Evolutionary conservation across 371 early-diverging fungal genomes (phyloP), one percentile per base, ranked within the genome.

Genomic region (Mucor piriformis): DNA sequence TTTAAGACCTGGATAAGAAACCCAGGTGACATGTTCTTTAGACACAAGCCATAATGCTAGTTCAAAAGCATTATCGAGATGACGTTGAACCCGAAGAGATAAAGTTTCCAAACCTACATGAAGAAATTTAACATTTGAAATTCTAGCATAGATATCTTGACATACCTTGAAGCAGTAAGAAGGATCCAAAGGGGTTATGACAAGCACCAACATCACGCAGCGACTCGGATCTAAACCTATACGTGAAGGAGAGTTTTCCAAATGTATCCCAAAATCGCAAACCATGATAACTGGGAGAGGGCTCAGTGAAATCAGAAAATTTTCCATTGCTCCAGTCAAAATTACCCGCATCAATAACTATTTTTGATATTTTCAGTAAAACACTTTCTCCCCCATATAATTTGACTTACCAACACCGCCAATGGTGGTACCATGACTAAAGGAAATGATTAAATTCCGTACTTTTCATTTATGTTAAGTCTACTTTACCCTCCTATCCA

Each of bases 271-370:
- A 90, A 79, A 89, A 94, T 59, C 80, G 81, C 46, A 93, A 60
- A 20, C 94, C 95, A 69, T 95, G 93, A 69, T 95, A 94, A 23
- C 92, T 87, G 15, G 83, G 85, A 0, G 87, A 83, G 2, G 94
- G 94, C 54, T 90, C 90, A 2, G 94, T 92, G 65, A 95, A 92
- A 21, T 79, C 81, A 3, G 93, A 93, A 84, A 93, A 95, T 29
- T 85, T 83, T 54, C 94, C 94, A 65, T 90, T 94, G 66, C 83
- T 85, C 94, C 94, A 95, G 56, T 79, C 75, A 79, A 95, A 95
- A 8, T 80, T 88, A 35, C 96, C 95, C 32, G 86, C 74, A 61
- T 95, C 96, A 35, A 95, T 64, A 1, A 77, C 72, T 69, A 55
- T 32, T 16, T 12, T 37, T 37, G n/a, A n/a, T 37, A 23, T 18